Evolutionary conservation across 108 stramenopile genomes (phyloP), one percentile per base, ranked within the genome.

Genomic region (Conticribra weissflogii): DNA sequence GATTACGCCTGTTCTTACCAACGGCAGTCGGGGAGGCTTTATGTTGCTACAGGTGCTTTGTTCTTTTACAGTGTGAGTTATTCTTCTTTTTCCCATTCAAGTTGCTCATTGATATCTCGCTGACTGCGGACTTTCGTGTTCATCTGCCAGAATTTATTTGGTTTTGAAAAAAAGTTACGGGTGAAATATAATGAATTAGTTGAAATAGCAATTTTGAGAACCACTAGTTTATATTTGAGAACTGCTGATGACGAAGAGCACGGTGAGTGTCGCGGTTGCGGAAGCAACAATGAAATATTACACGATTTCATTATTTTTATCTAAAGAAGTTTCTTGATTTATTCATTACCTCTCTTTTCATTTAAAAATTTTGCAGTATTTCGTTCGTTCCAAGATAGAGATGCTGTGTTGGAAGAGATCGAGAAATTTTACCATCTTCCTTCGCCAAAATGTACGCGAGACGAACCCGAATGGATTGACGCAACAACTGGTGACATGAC

Each of bases 131-230:
- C 28, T 30, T 32, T 30, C 7, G 15, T 57, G 29, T 27, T 12
- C 12, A 41, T 41, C 8, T 41, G 8, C 28, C 25, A 53, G 56
- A 89, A 89, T 62, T 54, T 87, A 7, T 83, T 92, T 67, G 91
- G 91, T 15, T 89, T 87, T 63, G 91, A 92, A 71, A 81, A 83
- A 33, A 74, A 81, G 55, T 51, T 89, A 21, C 54, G 79, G 44
- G 60, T 92, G 9, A 58, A 59, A 12, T 81, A 81, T 32, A 22
- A 59, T 25, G 81, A 86, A n/a, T 49, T 85, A 27, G 25, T 49
- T 12, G 50, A 76, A 21, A 71, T 86, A 9, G 48, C 76, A 14
- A 31, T 61, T 18, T 74, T 85, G 23, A 74, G 85, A 22, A 81
- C 83, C 2, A 92, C 91, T 0, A 82, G 78, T 49, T 67, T 89